These are phyloP conservation scores for Paracoccidioides lutzii DNA, from an alignment of 2,329 filamentous ascomycete genomes.

Conservation along the genomic window DNA sequence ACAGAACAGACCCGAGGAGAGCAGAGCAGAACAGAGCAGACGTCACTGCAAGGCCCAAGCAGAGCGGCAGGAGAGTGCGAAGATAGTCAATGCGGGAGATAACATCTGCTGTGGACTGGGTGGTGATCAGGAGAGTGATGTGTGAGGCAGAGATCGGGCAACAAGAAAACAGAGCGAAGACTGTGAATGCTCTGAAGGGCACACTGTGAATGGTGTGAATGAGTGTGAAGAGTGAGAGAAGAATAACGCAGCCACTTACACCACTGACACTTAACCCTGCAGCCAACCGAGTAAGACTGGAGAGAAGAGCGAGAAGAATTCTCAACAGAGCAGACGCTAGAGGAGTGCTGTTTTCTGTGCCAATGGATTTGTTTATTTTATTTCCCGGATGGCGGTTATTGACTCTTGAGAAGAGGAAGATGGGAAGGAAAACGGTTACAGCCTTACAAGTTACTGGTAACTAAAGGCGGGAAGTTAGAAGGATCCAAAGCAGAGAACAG, in stretches of 20 bases:
- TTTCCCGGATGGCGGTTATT: too few relatives aligned
- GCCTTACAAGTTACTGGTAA: neutral
- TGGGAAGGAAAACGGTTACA: neutral
- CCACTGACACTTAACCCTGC: conserved; percentile 1
- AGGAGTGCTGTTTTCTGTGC: conserved; percentile 14
- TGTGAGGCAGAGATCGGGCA: conserved; percentile 1
- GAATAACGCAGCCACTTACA: conserved; percentile 12
- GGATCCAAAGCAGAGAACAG: too few relatives aligned
- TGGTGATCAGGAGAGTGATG: too few relatives aligned
- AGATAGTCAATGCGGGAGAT: too few relatives aligned
- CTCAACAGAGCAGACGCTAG: conserved; percentile 17
- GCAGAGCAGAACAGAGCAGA: neutral
- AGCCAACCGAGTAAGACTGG: conserved; percentile 1
- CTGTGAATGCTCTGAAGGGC: too few relatives aligned
- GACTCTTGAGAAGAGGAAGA: neutral
- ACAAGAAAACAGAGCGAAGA: neutral
- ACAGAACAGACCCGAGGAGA: too few relatives aligned
- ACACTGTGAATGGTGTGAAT: too few relatives aligned
- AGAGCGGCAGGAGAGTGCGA: neutral
- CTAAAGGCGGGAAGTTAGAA: neutral
- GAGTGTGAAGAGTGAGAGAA: neutral
- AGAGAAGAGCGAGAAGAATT: neutral
- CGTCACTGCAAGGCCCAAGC: neutral
- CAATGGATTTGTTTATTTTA: neutral
- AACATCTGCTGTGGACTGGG: too few relatives aligned